Evolutionary conservation across 139 green algal species (phyloP).

Genomic region (Chloropicon primus): DNA sequence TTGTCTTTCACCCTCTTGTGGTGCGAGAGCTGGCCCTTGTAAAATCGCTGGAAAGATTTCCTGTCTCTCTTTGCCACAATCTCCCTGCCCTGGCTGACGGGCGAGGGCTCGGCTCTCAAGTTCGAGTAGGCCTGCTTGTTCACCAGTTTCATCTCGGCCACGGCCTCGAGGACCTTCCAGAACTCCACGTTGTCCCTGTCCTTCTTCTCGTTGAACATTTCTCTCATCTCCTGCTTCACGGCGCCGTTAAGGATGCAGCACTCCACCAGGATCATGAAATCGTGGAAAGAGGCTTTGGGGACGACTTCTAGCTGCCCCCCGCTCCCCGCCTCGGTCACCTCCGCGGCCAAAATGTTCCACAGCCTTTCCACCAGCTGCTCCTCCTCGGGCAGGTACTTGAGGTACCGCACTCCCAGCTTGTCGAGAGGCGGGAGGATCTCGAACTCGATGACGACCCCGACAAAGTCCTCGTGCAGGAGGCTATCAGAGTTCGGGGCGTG

Average conservation of each 20-base stretch:
- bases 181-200: neutral
- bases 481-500: neutral
- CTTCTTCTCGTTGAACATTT: neutral
- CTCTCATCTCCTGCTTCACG: neutral
- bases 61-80: neutral
- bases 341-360: neutral
- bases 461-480: neutral
- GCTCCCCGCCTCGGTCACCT: neutral
- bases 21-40: neutral
- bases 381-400: neutral
- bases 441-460: neutral
- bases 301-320: neutral
- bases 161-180: neutral
- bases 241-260: neutral
- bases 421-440: neutral
- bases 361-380: neutral
- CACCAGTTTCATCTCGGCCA: neutral
- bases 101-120: neutral
- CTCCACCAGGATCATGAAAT: neutral
- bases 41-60: neutral
- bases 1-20: neutral
- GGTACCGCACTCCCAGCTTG: neutral
- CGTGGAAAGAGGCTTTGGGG: neutral
- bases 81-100: neutral
- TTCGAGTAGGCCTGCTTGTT: neutral